A percentile compares a stretch with the other conserved stretches of the same genome.
phyloP scores from a whole-genome alignment of 2,329 filamentous ascomycete genomes.

The Furcasterigmium sp. region DNA sequence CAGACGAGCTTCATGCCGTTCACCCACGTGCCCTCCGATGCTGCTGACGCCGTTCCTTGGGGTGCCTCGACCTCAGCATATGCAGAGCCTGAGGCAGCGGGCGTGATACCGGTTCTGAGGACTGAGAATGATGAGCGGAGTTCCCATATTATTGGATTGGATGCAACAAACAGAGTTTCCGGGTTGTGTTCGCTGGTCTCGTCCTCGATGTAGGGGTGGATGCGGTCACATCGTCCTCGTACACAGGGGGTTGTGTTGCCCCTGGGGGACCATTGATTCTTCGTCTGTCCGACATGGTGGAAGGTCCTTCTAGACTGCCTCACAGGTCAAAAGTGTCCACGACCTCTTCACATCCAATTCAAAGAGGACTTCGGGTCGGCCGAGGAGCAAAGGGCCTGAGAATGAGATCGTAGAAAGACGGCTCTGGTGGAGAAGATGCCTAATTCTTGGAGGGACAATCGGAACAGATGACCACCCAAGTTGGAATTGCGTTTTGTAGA shows the following conservation, averaged over 20 bases:
- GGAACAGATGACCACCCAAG: too few relatives aligned
- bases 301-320: neutral
- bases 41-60: conserved; percentile 27
- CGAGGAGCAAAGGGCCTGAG: too few relatives aligned
- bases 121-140: conserved; percentile 46
- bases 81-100: conserved; percentile 88
- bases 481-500: too few relatives aligned
- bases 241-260: conserved; percentile 70
- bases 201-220: conserved; percentile 47
- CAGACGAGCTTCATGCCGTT: conserved; percentile 86
- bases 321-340: too few relatives aligned
- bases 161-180: conserved; percentile 72
- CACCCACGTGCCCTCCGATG: conserved; percentile 31
- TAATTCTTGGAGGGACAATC: too few relatives aligned
- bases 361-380: too few relatives aligned
- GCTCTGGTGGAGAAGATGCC: too few relatives aligned
- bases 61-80: conserved; percentile 66
- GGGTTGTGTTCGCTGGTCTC: conserved; percentile 64
- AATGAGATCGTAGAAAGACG: too few relatives aligned
- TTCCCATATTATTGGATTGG: conserved; percentile 6
- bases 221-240: conserved; percentile 42
- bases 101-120: conserved; percentile 85
- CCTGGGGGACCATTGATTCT: conserved; percentile 84
- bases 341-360: too few relatives aligned
- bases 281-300: conserved; percentile 74